A percentile compares a stretch with the other conserved stretches of the same genome.
Conservation (phyloP, 192 early-diverging fungal genomes). For the Podila horticola region DNA sequence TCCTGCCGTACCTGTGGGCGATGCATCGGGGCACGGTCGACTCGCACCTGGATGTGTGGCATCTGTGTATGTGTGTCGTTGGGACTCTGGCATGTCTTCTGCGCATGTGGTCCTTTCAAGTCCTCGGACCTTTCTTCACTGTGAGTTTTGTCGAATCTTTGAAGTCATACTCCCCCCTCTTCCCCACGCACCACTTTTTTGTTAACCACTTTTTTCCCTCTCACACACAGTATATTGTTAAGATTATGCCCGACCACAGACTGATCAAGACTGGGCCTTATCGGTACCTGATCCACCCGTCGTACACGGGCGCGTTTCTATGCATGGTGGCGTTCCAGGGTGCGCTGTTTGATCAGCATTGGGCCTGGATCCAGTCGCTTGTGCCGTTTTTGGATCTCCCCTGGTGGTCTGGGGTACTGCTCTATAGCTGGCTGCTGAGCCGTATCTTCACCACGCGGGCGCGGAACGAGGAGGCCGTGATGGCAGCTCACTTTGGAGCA, state of each 20-base stretch:
- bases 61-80: neutral
- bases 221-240: conserved; percentile 9
- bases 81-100: conserved; percentile 12
- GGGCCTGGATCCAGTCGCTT: conserved; percentile 9
- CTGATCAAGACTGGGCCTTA: conserved; percentile 37
- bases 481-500: conserved; percentile 27
- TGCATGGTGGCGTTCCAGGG: conserved; percentile 17
- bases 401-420: neutral
- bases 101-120: conserved; percentile 18
- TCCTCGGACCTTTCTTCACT: conserved; percentile 33
- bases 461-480: conserved; percentile 28
- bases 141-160: no score
- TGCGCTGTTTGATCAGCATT: conserved; percentile 12
- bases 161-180: no score
- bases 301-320: conserved; percentile 30
- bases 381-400: conserved; percentile 14
- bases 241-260: conserved; percentile 17
- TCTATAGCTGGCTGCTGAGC: neutral
- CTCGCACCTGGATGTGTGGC: conserved; percentile 11
- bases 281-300: conserved; percentile 24
- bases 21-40: conserved; percentile 19
- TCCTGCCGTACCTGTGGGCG: conserved; percentile 8
- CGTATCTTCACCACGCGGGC: conserved; percentile 1
- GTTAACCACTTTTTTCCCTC: neutral
- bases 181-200: no score